Evolutionary conservation across 805 yeast genomes (phyloP).

Genomic region (Kodamaea restingae): DNA sequence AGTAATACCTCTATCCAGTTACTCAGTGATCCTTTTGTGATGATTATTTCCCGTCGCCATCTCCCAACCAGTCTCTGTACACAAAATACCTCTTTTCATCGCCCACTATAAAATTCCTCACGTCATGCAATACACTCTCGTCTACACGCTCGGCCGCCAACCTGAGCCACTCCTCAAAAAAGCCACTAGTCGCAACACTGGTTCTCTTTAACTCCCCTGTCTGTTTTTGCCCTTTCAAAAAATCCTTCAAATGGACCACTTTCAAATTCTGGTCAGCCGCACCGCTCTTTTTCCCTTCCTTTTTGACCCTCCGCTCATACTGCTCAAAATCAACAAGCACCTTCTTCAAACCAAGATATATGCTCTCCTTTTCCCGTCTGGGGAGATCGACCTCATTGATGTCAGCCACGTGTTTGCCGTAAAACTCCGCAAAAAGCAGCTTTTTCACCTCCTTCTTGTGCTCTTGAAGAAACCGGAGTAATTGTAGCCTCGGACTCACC

Average conservation of each 20-base stretch:
- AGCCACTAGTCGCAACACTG: background rate
- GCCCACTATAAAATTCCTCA: constrained; percentile 36
- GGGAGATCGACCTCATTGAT: constrained; percentile 13
- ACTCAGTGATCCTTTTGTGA: no score
- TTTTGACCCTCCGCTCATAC: constrained; percentile 25
- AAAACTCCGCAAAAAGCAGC: constrained; percentile 26
- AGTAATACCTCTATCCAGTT: no score
- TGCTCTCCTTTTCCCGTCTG: constrained; percentile 18
- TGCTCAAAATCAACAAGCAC: constrained; percentile 25
- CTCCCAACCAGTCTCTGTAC: constrained; percentile 14
- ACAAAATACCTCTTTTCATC: constrained; percentile 34
- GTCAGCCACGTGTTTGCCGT: constrained; percentile 13
- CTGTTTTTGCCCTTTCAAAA: constrained; percentile 10
- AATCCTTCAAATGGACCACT: constrained; percentile 22
- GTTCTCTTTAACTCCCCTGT: constrained; percentile 5
- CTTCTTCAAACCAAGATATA: constrained; percentile 25
- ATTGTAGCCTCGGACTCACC: constrained; percentile 17
- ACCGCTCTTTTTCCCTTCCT: constrained; percentile 7
- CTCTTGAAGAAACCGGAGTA: constrained; percentile 24
- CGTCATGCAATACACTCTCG: constrained; percentile 21
- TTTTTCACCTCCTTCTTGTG: constrained; percentile 27
- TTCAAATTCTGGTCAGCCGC: constrained; percentile 26
- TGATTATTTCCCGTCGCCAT: background rate
- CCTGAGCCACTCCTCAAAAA: constrained; percentile 5
- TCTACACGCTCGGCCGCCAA: constrained; percentile 2